Evolutionary conservation across 139 green algal genomes (phyloP), one percentile per base, ranked within the genome.

Genomic region (Tetradesmus lagerheimii): DNA sequence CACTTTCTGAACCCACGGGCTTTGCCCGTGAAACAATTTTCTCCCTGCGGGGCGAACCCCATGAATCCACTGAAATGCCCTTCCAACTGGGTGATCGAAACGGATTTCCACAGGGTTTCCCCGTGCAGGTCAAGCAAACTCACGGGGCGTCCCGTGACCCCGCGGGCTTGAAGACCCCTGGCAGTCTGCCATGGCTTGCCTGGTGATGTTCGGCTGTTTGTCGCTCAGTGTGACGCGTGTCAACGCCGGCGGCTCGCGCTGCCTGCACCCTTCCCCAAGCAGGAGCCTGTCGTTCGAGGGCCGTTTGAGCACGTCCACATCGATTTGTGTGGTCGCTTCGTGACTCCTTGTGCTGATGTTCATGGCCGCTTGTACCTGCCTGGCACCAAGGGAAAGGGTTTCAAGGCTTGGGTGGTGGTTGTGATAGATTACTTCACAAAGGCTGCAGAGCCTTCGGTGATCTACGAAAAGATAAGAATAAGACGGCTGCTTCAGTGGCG

Each of bases 251-350:
- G 53, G 53, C 15, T 66, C 12, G 53, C 15, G 6, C 53, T 66
- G 53, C 53, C 53, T 66, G 53, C 53, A 29, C 53, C 53, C 18
- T 66, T 66, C 15, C 53, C 53, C 15, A 66, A 27, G 53, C 53
- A 66, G 53, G 53, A 25, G 15, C 15, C 15, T 6, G 53, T 25
- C 53, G 53, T 66, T 66, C 45, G 45, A 12, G 45, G 45, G 31
- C 41, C 83, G 41, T n/a, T 89, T 67, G 27, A 67, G 34, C 83
- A 89, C 38, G 83, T 89, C 6, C 67, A 78, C 67, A 78, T 78
- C n/a, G 67, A 78, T 78, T 35, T 78, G 29, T 78, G 43, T 50
- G 43, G 43, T 9, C 43, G 6, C 9, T 50, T 50, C 9, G 43
- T 50, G 43, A 50, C 43, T 35, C 67, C 67, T 12, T 38, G 29